phyloP scores from a whole-genome alignment of 495 filamentous ascomycete genomes.

The Neurospora sp. region DNA sequence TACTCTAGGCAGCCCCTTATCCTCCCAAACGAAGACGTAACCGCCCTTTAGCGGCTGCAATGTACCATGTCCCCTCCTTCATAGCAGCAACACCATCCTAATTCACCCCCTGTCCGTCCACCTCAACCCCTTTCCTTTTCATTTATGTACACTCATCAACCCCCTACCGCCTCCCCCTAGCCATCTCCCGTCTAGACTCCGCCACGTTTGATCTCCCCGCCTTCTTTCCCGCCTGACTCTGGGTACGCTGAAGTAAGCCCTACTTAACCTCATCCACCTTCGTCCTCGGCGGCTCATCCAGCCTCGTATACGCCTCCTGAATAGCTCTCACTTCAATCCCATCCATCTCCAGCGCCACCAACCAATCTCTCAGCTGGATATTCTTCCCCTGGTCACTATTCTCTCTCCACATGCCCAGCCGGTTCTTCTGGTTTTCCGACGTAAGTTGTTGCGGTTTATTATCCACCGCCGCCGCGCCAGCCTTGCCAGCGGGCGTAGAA shows the following conservation, averaged over 20 bases:
- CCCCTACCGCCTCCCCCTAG: not conserved
- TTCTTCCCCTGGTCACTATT: conserved; percentile 48
- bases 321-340: conserved; percentile 44
- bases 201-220: not conserved
- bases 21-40: not conserved
- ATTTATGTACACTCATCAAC: not conserved
- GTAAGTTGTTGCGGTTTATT: conserved; percentile 10
- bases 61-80: not conserved
- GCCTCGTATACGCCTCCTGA: conserved; percentile 40
- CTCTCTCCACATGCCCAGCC: conserved; percentile 54
- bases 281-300: conserved; percentile 31
- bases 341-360: conserved; percentile 52
- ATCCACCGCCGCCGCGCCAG: conserved; percentile 9
- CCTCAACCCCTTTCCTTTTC: not conserved
- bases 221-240: not conserved
- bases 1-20: not conserved
- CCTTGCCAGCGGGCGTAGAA: conserved; percentile 13
- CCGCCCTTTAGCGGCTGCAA: not conserved
- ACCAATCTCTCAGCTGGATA: conserved; percentile 62
- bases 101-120: not conserved
- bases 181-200: not conserved
- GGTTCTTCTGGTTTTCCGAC: conserved; percentile 27
- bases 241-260: not conserved
- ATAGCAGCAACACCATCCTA: too few relatives aligned
- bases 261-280: not conserved